Base-by-base conservation (phyloP, 257 asterid species). In the Thymus quinquecostatus region DNA sequence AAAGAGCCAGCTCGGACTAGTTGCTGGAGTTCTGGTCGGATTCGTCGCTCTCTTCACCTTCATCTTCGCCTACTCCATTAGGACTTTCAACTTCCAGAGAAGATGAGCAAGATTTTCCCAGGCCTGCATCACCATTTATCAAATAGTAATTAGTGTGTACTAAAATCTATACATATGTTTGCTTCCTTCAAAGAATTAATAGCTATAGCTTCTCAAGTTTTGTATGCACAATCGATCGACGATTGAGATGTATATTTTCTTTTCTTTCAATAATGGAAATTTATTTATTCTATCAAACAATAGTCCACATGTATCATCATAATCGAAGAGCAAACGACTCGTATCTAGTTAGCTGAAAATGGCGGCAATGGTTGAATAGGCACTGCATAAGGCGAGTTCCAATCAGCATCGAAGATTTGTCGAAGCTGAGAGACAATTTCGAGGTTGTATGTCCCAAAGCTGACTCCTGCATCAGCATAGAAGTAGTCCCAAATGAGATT, bases 401-500 rank as follows among this genome's bases (percentile, higher is more conserved):
- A 92, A 78, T 92, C 98, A 64, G 98, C 96, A 72, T 88, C 86
- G 67, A 89, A 92, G 64, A 92, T 80, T 72, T 84, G 83, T 69
- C 86, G 94, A 72, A 89, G 94, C 76, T 87, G 92, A 11, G 81
- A 65, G 71, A 92, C 94, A 59, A 92, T 85, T 68, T 84, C 87
- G 6, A 75, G 72, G 59, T 85, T 81, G 74, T 84, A 79, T 8
- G 96, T 92, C 76, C 96, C 96, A 56, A 92, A 89, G 79, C 98
- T 86, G 57, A 89, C 86, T 38, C 96, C 96, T 10, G 96, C 86
- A 0, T 92, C 87, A 3, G 87, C 27, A 47, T 87, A 89, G 77
- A 92, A 92, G 83, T 89, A 89, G 72, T 92, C 98, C 96, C 96
- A 88, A 7, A 89, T 61, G n/a, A 92, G 85, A 78, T 92, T 92